Evolutionary conservation across 176 grass and related monocot genomes (phyloP), one percentile per base, ranked within the genome.

Genomic region (Cocos nucifera): DNA sequence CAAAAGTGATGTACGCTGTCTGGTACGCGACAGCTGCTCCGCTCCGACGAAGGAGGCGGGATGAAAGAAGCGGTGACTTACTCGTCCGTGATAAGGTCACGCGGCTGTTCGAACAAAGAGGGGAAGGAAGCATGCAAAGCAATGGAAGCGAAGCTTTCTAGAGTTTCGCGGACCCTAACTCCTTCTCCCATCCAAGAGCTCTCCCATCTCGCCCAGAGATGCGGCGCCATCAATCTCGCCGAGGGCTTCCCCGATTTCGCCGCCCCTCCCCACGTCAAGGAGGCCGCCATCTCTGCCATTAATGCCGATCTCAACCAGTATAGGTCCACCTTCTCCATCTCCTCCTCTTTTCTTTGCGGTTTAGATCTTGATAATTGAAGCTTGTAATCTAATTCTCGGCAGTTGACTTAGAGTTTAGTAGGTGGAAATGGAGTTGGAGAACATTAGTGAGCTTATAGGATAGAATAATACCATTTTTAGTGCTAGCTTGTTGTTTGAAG

Each of bases 161-260:
- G 35, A 70, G 75, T 53, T 19, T 79, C 86, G 57, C 75, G 66
- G 63, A 59, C 29, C 22, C 65, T 83, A 4, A 24, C 49, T 32
- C 56, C 83, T 19, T 97, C 92, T 6, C 50, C 84, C 58, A 97
- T 97, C 75, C 83, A 90, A 71, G 61, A 82, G 62, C 83, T 97
- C 51, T 90, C 92, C 62, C 83, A 88, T 49, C 86, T 97, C 4
- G 87, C 86, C 18, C 68, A 90, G 80, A 74, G 80, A 19, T 82
- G 71, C 22, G 83, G 86, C 32, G 83, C 87, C 54, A 66, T 96
- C 75, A 90, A 96, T 83, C 80, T 96, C n/a, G 83, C 87, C 64
- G 92, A 90, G 78, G 92, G 87, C 18, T 96, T 82, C 78, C 92
- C 87, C 4, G 83, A 96, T 78, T 96, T 96, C 81, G 75, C 92